Conservation (phyloP, 768 basidiomycete species). For the Coprinopsis sp. region DNA sequence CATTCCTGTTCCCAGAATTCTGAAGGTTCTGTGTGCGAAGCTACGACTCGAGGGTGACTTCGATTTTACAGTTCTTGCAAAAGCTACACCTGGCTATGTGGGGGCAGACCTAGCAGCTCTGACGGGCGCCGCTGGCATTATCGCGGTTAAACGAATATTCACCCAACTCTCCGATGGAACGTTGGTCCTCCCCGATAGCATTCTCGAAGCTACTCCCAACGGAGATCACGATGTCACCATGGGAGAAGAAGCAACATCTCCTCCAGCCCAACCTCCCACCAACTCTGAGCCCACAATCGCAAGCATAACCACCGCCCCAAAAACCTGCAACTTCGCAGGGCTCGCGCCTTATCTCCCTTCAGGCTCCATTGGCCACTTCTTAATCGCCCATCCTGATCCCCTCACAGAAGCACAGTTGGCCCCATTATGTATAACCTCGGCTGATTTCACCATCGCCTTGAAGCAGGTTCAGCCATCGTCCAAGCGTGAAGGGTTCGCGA, state of each 20-base stretch:
- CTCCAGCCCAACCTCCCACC: conserved; percentile 4
- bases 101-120: conserved; percentile 91
- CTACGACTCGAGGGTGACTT: conserved; percentile 85
- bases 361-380: conserved; percentile 83
- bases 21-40: conserved; percentile 79
- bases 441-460: conserved; percentile 81
- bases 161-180: conserved; percentile 67
- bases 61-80: conserved; percentile 80
- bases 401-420: conserved; percentile 74
- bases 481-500: conserved; percentile 96
- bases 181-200: conserved; percentile 46
- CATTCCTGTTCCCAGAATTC: conserved; percentile 52
- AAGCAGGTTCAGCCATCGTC: conserved; percentile 91
- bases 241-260: conserved; percentile 33
- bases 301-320: conserved; percentile 14
- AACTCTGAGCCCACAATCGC: conserved; percentile 5
- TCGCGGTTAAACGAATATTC: conserved; percentile 96
- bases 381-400: conserved; percentile 80
- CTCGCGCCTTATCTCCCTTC: conserved; percentile 30
- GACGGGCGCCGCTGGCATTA: conserved; percentile 90
- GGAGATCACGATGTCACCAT: conserved; percentile 36
- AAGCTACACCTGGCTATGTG: conserved; percentile 94
- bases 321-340: conserved; percentile 20
- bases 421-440: conserved; percentile 73
- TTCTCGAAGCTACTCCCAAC: conserved; percentile 13